Evolutionary conservation across 1,284 basidiomycete species (phyloP), one percentile per base, ranked within the genome.

Genomic region (Ganoderma lingzhi): DNA sequence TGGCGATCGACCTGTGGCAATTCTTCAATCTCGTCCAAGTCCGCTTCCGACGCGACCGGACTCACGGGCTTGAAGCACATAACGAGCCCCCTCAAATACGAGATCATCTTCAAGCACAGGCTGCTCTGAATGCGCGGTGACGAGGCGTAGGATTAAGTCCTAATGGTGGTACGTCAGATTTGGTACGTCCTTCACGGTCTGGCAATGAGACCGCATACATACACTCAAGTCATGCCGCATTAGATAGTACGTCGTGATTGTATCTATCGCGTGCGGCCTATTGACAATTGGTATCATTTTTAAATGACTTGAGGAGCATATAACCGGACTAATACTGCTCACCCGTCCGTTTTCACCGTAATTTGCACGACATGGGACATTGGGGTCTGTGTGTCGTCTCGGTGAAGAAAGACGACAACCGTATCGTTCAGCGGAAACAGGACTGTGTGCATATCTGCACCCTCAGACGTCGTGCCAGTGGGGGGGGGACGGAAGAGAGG

Each of bases 151-250:
- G 30, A 76, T 63, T 4, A 78, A 64, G 0, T 77, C 73, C 78
- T 77, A 15, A 53, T 17, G 17, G 15, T 14, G 28, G 42, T n/a
- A 48, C 30, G 39, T 6, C 2, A 14, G 17, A 0, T 55, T 44
- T 32, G 10, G 41, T 15, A 1, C 63, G 65, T 55, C 62, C 65
- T 32, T 62, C 32, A 17, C 9, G 5, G 15, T 30, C 6, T 8
- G n/a, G 10, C n/a, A 48, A 15, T 3, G 10, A 42, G 6, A 12
- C 17, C 37, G 53, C 53, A 42, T 42, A 59, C 75, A 53, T 66
- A 78, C 78, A 62, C 72, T 72, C 35, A 78, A 66, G 23, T 78
- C 75, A 17, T 72, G 72, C 32, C 74, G 76, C 58, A 70, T 76
- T 0, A 74, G 58, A 53, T 69, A 73, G 62, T 71, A 78, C n/a